These are phyloP conservation scores for Thalassiosira profunda DNA, from an alignment of 108 stramenopile species.

Conservation along the genomic window DNA sequence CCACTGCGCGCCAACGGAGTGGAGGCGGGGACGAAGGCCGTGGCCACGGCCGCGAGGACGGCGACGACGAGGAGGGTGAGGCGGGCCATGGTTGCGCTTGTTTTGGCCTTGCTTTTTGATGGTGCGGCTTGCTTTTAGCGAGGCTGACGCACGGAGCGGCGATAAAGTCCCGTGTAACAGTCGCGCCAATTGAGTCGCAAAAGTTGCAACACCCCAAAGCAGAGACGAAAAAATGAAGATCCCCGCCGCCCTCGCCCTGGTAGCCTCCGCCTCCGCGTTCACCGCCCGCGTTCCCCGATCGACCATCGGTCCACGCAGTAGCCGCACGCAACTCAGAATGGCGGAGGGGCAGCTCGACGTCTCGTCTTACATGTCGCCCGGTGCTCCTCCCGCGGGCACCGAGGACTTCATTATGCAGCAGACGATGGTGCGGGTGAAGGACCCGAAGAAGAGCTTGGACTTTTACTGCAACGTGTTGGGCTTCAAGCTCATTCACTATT, in stretches of 20 bases:
- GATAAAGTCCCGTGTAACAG: too few relatives aligned
- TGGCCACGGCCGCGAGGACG: constrained; percentile 37
- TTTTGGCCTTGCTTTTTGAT: not conserved
- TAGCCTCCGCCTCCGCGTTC: too few relatives aligned
- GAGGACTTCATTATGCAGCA: constrained; percentile 88
- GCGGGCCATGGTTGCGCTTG: constrained; percentile 27
- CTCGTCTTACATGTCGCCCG: constrained; percentile 44
- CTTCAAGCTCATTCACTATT: constrained; percentile 50
- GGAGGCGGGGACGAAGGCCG: constrained; percentile 39
- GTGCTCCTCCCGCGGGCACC: constrained; percentile 53
- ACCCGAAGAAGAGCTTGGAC: constrained; percentile 64
- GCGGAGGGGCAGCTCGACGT: constrained; percentile 57
- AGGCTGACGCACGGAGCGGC: too few relatives aligned
- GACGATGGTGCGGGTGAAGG: constrained; percentile 87
- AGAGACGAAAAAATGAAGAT: too few relatives aligned
- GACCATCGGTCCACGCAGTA: too few relatives aligned
- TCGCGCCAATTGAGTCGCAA: too few relatives aligned
- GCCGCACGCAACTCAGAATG: too few relatives aligned
- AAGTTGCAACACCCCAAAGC: too few relatives aligned
- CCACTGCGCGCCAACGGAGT: constrained; percentile 21
- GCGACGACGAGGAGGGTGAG: constrained; percentile 29
- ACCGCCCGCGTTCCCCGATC: too few relatives aligned
- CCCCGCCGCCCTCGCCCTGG: too few relatives aligned
- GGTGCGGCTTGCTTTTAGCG: too few relatives aligned
- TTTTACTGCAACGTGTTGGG: constrained; percentile 74